phyloP scores from a whole-genome alignment of 805 yeast species.

The Candida jianshihensis region DNA sequence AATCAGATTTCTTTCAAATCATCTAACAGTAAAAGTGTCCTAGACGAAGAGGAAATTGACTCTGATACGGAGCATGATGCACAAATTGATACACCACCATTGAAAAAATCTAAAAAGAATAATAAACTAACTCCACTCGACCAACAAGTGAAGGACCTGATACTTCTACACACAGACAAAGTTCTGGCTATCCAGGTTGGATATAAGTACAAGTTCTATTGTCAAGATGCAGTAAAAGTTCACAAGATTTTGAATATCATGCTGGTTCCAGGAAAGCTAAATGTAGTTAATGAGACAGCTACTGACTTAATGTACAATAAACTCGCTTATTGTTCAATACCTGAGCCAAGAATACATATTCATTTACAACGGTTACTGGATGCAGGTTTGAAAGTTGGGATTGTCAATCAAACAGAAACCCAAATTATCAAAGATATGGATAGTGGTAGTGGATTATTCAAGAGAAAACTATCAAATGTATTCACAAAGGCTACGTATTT shows the following conservation, averaged over 20 bases:
- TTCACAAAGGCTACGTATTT: conserved; percentile 82
- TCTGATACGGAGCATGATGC: conserved; percentile 2
- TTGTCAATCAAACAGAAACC: conserved; percentile 80
- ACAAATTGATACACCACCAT: conserved; percentile 1
- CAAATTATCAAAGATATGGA: conserved; percentile 58
- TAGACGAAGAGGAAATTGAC: conserved; percentile 4
- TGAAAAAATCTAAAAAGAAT: conserved; percentile 7
- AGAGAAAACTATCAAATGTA: conserved; percentile 59
- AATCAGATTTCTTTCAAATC: conserved; percentile 1
- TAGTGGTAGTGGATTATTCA: conserved; percentile 51
- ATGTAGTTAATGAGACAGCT: conserved; percentile 43
- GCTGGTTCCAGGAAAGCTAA: conserved; percentile 62
- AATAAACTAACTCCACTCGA: conserved; percentile 68
- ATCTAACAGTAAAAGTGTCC: conserved; percentile 2
- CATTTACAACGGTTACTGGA: conserved; percentile 69
- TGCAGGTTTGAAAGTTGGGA: conserved; percentile 74
- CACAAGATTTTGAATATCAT: conserved; percentile 61
- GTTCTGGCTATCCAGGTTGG: conserved; percentile 83
- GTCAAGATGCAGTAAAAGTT: conserved; percentile 73
- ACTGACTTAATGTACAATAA: conserved; percentile 44
- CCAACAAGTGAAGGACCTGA: conserved; percentile 65
- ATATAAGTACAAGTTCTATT: conserved; percentile 82
- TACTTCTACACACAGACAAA: conserved; percentile 54
- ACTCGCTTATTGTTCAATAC: conserved; percentile 83
- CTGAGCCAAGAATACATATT: conserved; percentile 65